Base-by-base conservation (phyloP, 139 green algal species). In the Volvox reticuliferus region DNA sequence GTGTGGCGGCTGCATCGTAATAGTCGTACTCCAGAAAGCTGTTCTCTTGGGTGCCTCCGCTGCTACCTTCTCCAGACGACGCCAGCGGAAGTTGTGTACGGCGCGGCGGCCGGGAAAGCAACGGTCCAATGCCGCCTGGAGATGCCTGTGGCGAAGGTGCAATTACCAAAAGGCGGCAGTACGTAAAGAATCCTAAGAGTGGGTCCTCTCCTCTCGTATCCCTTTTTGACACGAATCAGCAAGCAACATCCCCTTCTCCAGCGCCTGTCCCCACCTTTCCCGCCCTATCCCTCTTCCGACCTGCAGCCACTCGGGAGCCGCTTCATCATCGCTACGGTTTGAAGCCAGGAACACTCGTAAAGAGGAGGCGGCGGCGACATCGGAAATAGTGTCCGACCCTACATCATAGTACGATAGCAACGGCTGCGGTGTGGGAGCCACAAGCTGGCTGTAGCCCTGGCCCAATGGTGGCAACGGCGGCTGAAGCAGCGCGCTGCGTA, bases 1-100 rank as follows among this genome's bases (percentile, higher is more conserved):
- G 82, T 36, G 82, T 44, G 63, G 71, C 50, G 20, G 82, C 63
- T n/a, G 65, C 35, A 20, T 88, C 82, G 62, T 88, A 55, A 18
- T 61, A 50, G 9, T 2, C 35, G 65, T 88, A 88, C 65, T 88
- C 82, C 14, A 84, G 78, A 26, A 81, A 55, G 32, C 24, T 12
- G 75, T 33, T 35, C 71, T 9, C 21, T 79, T 20, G 2, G 71
- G 28, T 21, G 65, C 65, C 65, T 79, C 26, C 28, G 21, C 71
- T 75, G 67, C 67, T 75, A 28, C 12, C 12, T 26, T 14, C 28
- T 1, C 71, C 17, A 55, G 32, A 81, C 19, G 50, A 33, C 19
- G 21, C 78, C 37, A 44, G 6, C 16, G 36, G 79, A 1, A 86
- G 50, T 30, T 50, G 26, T 16, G 79, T 61, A 18, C 79, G 79